These are phyloP conservation scores for Globisporangium camurandrum DNA, from an alignment of 352 stramenopile genomes.

Conservation along the genomic window DNA sequence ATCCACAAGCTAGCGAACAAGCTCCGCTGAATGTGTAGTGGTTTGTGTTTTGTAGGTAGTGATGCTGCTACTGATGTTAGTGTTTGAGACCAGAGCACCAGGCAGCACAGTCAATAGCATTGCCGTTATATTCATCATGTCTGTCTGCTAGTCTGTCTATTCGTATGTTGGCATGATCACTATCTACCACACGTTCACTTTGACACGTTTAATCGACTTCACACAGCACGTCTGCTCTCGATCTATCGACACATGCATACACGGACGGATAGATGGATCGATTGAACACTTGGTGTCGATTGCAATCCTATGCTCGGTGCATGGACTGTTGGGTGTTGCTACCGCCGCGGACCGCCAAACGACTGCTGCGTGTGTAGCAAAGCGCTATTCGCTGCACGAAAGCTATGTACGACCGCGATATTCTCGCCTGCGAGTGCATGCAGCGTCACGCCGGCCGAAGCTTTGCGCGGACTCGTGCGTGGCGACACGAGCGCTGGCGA, in stretches of 20 bases:
- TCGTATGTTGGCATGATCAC: too few relatives aligned
- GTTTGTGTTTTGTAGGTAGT: too few relatives aligned
- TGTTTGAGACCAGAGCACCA: too few relatives aligned
- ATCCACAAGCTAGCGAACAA: constrained; percentile 81
- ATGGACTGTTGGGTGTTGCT: neutral
- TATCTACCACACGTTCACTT: too few relatives aligned
- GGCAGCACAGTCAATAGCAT: too few relatives aligned
- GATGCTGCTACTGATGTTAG: too few relatives aligned
- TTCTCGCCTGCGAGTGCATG: constrained; percentile 11
- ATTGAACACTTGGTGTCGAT: constrained; percentile 1
- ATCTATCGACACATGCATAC: too few relatives aligned
- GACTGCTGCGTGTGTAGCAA: constrained; percentile 31
- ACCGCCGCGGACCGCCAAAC: constrained; percentile 7
- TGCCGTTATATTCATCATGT: too few relatives aligned
- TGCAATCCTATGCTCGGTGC: neutral
- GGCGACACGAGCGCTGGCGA: neutral
- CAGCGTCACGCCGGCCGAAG: neutral
- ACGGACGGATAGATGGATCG: too few relatives aligned
- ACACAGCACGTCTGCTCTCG: too few relatives aligned
- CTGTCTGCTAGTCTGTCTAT: too few relatives aligned
- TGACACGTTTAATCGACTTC: too few relatives aligned
- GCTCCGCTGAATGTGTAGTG: constrained; percentile 30
- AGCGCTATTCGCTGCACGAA: constrained; percentile 32
- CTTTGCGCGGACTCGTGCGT: neutral
- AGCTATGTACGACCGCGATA: constrained; percentile 39